Evolutionary conservation across 1,139 yeast genomes (phyloP).

Genomic region (Suhomyces anneliseae): DNA sequence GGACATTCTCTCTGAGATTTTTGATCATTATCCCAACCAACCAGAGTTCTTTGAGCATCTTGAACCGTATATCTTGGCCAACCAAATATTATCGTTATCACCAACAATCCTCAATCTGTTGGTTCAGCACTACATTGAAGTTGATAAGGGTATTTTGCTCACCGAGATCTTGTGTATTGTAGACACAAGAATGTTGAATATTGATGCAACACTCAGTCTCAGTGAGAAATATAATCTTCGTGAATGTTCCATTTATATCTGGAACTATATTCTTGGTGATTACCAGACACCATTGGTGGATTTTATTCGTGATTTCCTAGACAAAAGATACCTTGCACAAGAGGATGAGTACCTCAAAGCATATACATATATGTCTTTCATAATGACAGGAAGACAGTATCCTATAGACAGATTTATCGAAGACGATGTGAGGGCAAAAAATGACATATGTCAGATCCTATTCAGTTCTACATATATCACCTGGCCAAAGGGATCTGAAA

Average conservation of each 20-base stretch:
- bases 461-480: constrained; percentile 46
- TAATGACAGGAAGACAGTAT: constrained; percentile 75
- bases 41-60: constrained; percentile 49
- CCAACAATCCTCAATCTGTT: constrained; percentile 62
- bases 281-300: constrained; percentile 67
- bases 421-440: constrained; percentile 38
- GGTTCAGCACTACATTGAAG: constrained; percentile 48
- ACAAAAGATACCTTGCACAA: neutral
- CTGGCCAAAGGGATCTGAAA: constrained; percentile 41
- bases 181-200: constrained; percentile 66
- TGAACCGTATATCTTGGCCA: constrained; percentile 51
- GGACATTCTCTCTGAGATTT: constrained; percentile 52
- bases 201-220: constrained; percentile 65
- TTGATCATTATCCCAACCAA: constrained; percentile 44
- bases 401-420: constrained; percentile 61
- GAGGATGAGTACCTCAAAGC: constrained; percentile 34
- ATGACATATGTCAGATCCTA: constrained; percentile 50
- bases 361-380: constrained; percentile 62
- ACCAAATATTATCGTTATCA: constrained; percentile 50
- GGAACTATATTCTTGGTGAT: constrained; percentile 66
- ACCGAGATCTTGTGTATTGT: constrained; percentile 68
- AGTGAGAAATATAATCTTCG: constrained; percentile 55
- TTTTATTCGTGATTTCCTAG: constrained; percentile 37
- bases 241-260: constrained; percentile 66
- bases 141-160: constrained; percentile 45